Percentiles rank a stretch among this genome's conserved stretches.
Conservation (phyloP, 2,329 filamentous ascomycete genomes). For the Coniella lustricola region DNA sequence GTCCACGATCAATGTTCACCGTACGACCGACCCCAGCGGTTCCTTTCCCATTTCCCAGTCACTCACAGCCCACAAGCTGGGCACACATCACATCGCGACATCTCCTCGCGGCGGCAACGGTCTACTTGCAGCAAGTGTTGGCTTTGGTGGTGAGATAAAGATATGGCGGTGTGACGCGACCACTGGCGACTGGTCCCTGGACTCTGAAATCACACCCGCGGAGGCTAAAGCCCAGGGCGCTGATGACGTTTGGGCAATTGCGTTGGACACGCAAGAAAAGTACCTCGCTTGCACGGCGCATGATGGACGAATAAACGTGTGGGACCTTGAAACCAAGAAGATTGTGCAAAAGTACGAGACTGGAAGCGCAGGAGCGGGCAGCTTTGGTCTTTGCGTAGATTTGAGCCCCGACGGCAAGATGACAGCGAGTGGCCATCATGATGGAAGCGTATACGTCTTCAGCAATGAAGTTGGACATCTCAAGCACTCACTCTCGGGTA, state of each 20-base stretch:
- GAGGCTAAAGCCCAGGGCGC: slow-evolving; percentile 23
- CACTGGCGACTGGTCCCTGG: slow-evolving; percentile 45
- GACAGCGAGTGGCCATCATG: slow-evolving; percentile 89
- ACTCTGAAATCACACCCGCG: slow-evolving; percentile 35
- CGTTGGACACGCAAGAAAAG: slow-evolving; percentile 74
- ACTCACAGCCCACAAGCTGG: slow-evolving; percentile 76
- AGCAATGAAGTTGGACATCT: slow-evolving; percentile 84
- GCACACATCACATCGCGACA: slow-evolving; percentile 82
- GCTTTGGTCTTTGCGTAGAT: slow-evolving; percentile 84
- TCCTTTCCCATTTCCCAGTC: slow-evolving; percentile 70
- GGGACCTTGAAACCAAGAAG: slow-evolving; percentile 57
- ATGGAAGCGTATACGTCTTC: slow-evolving; percentile 88
- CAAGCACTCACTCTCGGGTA: slow-evolving; percentile 76
- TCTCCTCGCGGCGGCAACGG: slow-evolving; percentile 51
- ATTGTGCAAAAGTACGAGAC: slow-evolving; percentile 72
- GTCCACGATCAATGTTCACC: slow-evolving; percentile 74
- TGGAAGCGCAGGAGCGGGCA: slow-evolving; percentile 44
- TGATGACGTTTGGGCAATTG: slow-evolving; percentile 78
- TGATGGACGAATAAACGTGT: slow-evolving; percentile 83
- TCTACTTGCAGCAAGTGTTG: slow-evolving; percentile 68
- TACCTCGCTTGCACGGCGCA: slow-evolving; percentile 83
- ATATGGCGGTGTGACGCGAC: slow-evolving; percentile 67
- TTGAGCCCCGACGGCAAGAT: slow-evolving; percentile 72
- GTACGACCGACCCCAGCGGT: slow-evolving; percentile 56
- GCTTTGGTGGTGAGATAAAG: slow-evolving; percentile 84